Evolutionary conservation across 371 early-diverging fungal genomes (phyloP), one percentile per base, ranked within the genome.

Genomic region (Circinella minor): DNA sequence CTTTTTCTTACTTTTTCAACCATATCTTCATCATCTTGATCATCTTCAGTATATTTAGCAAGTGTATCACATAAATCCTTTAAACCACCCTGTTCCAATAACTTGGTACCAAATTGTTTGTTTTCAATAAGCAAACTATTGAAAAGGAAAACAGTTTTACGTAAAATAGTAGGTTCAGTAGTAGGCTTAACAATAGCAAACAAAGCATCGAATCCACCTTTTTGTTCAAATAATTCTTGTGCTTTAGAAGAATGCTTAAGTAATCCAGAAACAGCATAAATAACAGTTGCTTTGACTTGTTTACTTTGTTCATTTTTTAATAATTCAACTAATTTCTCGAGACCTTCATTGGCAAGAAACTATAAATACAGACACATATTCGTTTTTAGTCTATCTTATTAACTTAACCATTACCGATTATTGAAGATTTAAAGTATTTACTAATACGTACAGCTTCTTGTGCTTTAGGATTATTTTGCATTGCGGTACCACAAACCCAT

Each of bases 401-500:
- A 27, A 27, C 27, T 27, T 1, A 27, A 27, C 27, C 2, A 27
- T 27, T 27, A 27, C 27, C 27, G 2, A 27, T 27, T 0, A 27
- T 27, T 27, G 27, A 27, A 27, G 27, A 27, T 1, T 27, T 27
- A 2, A 27, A 27, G 2, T 27, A 1, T 27, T 27, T 2, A 27
- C 18, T 17, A 1, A 43, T 9, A 77, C 85, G 72, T 86, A 91
- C 89, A 18, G 91, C 92, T 38, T 82, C 78, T 78, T 98, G 96
- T 3, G 97, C 93, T 55, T 85, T 79, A 34, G 90, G 89, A 75
- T 98, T 98, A 82, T 98, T 96, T 77, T 98, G 97, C 7, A 97
- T 90, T 3, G 95, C 93, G 3, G 98, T 98, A 5, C 95, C 97
- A 63, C 94, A 86, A 3, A 95, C 92, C 98, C 98, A 98, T 43